Evolutionary conservation across 2,329 filamentous ascomycete genomes (phyloP).

Genomic region (Colletotrichum abscissum): DNA sequence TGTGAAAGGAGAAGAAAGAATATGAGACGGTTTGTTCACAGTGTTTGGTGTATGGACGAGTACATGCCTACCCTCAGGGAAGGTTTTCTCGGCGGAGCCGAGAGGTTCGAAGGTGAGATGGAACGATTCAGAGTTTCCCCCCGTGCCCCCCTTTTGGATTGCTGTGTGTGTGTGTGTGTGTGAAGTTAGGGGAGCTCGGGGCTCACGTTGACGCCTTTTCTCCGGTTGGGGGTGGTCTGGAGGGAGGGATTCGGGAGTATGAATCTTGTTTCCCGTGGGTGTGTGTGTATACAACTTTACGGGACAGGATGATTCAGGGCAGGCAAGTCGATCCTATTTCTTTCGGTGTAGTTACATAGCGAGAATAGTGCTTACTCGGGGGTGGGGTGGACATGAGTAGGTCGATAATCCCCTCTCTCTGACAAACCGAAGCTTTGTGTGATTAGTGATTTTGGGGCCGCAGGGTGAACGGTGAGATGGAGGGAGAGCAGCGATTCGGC

Average conservation of each 20-base stretch:
- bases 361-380: slow-evolving; percentile 2
- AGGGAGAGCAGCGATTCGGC: neutral
- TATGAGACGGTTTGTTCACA: neutral
- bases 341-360: neutral
- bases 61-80: neutral
- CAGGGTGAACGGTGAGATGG: neutral
- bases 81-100: neutral
- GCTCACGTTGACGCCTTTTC: neutral
- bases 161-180: neutral
- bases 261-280: neutral
- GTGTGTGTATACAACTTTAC: neutral
- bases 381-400: neutral
- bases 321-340: neutral
- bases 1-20: neutral
- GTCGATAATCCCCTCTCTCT: neutral
- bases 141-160: neutral
- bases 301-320: neutral
- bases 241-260: neutral
- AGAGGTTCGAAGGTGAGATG: neutral
- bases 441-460: neutral
- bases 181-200: neutral
- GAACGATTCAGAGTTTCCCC: neutral
- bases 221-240: neutral
- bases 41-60: neutral
- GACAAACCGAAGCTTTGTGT: neutral